These are phyloP conservation scores for Cordyceps cateniannulata DNA, from an alignment of 2,329 filamentous ascomycete species.

Conservation along the genomic window DNA sequence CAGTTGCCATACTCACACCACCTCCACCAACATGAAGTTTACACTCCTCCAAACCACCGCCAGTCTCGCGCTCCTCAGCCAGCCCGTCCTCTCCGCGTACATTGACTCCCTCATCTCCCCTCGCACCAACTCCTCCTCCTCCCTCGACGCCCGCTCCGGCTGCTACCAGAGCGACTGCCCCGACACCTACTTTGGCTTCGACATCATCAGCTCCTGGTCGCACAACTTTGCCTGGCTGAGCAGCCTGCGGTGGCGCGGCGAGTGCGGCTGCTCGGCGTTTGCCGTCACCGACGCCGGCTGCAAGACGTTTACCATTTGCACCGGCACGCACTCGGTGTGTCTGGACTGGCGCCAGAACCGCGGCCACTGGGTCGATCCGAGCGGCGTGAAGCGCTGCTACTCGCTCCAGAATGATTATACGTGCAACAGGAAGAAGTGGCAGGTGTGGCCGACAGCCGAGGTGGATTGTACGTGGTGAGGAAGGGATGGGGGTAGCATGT, in stretches of 20 bases:
- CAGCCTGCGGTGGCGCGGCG: background rate
- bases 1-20: too few relatives aligned
- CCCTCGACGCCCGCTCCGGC: background rate
- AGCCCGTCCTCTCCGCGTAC: too few relatives aligned
- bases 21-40: too few relatives aligned
- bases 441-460: background rate
- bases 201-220: background rate
- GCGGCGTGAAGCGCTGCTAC: background rate
- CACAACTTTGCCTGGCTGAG: background rate
- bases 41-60: too few relatives aligned
- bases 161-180: background rate
- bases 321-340: constrained; percentile 1
- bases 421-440: background rate
- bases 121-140: too few relatives aligned
- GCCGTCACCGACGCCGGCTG: background rate
- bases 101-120: too few relatives aligned
- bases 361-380: background rate
- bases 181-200: background rate
- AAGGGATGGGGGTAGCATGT: too few relatives aligned
- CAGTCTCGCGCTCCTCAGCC: background rate
- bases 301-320: background rate
- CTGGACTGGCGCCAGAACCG: background rate
- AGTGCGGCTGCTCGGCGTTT: background rate
- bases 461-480: background rate
- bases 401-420: background rate